Evolutionary conservation across 768 basidiomycete genomes (phyloP), one percentile per base, ranked within the genome.

Genomic region (Terana coerulea): DNA sequence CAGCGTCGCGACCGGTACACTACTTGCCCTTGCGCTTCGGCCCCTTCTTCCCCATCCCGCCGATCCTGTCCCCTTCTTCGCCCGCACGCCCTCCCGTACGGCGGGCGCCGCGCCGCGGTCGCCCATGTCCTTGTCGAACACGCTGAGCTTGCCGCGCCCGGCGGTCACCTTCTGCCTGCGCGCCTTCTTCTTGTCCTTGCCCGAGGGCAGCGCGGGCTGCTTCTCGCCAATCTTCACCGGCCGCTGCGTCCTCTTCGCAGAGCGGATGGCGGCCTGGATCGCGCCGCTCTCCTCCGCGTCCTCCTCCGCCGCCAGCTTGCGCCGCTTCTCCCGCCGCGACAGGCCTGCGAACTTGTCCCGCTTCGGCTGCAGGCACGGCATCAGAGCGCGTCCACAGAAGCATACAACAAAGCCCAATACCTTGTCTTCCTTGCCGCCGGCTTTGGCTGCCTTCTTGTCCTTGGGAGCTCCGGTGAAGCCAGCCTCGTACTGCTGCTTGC

Each of bases 231-330:
- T 91, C 75, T 91, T 97, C 9, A 69, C 69, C 1, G 88, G 88
- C 58, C 80, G 79, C 30, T 73, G 69, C 7, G 83, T 76, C 69
- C 86, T 95, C 71, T 98, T 98, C 9, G 89, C 93, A 11, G 81
- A 80, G 49, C 95, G 88, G 56, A 97, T 88, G 1, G 93, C 85
- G 14, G 88, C 86, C 34, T 78, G 75, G 39, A 88, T 69, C 8
- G 77, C 72, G 21, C 73, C 76, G 29, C 66, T 70, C 49, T 83
- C 81, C 3, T 71, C 50, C 49, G 84, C 83, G 45, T 81, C 79
- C 56, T 86, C 84, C 63, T 94, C 89, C 67, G 80, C 75, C 6
- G 87, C 86, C 72, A 95, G 74, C 71, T 94, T 97, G 61, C 93
- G 78, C 52, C 95, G 78, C 66, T 97, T 98, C 45, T 78, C 83